Percentiles rank a stretch among this genome's conserved stretches.
These are phyloP conservation scores for Nigrospora osmanthi DNA, from an alignment of 2,329 filamentous ascomycete genomes.

Conservation along the genomic window DNA sequence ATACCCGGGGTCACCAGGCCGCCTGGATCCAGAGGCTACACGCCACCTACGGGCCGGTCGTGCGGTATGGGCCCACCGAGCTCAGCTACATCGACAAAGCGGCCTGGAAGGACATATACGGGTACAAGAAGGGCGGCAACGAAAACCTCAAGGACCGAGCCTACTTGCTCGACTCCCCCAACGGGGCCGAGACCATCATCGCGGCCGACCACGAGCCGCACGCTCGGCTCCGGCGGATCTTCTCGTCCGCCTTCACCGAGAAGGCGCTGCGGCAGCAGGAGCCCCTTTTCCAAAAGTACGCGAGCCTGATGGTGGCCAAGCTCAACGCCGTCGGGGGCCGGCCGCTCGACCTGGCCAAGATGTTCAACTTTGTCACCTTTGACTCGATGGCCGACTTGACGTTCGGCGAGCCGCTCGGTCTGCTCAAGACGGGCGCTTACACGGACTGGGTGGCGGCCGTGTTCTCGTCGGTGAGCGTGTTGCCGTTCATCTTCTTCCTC, in stretches of 20 bases:
- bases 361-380: conserved; percentile 23
- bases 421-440: conserved; percentile 17
- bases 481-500: conserved; percentile 14
- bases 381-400: conserved; percentile 31
- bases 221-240: conserved; percentile 15
- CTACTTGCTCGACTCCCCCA: not conserved
- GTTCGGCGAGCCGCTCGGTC: conserved; percentile 30
- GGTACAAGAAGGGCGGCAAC: not conserved
- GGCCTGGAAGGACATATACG: conserved; percentile 3
- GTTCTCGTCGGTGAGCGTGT: conserved; percentile 10
- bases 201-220: conserved; percentile 9
- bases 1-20: conserved; percentile 1
- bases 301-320: conserved; percentile 15
- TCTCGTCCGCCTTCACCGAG: conserved; percentile 21
- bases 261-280: conserved; percentile 25
- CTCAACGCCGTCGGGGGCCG: conserved; percentile 9
- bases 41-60: conserved; percentile 1
- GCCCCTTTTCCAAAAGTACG: conserved; percentile 17
- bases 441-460: conserved; percentile 9
- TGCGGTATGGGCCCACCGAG: conserved; percentile 1
- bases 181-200: not conserved
- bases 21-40: not conserved
- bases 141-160: conserved; percentile 2
- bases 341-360: conserved; percentile 4
- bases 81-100: conserved; percentile 1